Base-by-base conservation (phyloP, 2,329 filamentous ascomycete genomes). In the Colletotrichum sansevieriae region DNA sequence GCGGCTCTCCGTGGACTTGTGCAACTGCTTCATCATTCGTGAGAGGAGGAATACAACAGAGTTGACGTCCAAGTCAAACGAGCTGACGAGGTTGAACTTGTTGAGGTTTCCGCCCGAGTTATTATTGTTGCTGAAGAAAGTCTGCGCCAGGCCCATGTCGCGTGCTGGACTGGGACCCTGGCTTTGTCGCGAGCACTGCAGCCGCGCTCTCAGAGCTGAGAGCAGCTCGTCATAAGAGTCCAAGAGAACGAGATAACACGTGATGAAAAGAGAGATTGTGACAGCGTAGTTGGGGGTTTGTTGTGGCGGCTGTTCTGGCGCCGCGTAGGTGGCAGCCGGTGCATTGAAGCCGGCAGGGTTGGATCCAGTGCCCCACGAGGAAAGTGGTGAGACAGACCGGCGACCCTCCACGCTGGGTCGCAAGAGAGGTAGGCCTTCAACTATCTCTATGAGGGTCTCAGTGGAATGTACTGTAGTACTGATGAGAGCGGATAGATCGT, bases 21-120 rank as follows among this genome's bases (percentile, higher is more conserved):
- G 55, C 5, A 68, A 43, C 13, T 56, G 57, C 54, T 69, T 69
- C 62, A 69, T 61, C 66, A 69, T 57, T 12, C 55, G 33, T 4
- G 62, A 65, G 25, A 69, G 18, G 10, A 69, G 49, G 8, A 66
- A 69, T 0, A 69, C 66, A 20, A 69, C 62, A 9, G 66, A 65
- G 35, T 51, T 61, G 49, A 69, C 49, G n/a, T 69, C 66, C 41
- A 61, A 29, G 41, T 69, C 66, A 11, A 57, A 66, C 7, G 62
- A 56, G 35, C 62, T 66, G 18, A 57, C 55, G 12, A 69, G 41
- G 43, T 44, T 61, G 20, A 61, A 47, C 4, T 69, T 61, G 41
- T 51, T 57, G 9, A 69, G 15, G 6, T 37, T 49, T 5, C 62
- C 62, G 4, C 35, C 43, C 7, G 62, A 2, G 2, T 25, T 39